phyloP scores from a whole-genome alignment of 2,329 filamentous ascomycete species.

The Cladosporium sphaerospermum region DNA sequence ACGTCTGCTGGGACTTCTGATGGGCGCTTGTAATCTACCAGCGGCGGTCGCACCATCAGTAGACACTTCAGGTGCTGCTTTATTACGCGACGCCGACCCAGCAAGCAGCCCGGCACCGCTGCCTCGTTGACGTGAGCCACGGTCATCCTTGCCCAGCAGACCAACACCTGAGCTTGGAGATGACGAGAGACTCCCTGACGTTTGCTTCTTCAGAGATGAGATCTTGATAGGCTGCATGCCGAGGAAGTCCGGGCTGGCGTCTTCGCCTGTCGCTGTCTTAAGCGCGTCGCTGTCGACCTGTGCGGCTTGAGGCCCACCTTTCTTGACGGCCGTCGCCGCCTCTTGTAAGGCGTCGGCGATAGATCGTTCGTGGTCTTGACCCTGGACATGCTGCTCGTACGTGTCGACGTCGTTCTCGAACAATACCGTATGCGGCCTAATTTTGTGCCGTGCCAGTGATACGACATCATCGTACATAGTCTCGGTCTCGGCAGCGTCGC shows the following conservation, averaged over 20 bases:
- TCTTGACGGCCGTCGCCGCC: slow-evolving; percentile 41
- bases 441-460: slow-evolving; percentile 64
- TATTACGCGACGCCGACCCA: slow-evolving; percentile 46
- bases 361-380: slow-evolving; percentile 43
- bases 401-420: slow-evolving; percentile 71
- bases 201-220: slow-evolving; percentile 16
- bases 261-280: neutral
- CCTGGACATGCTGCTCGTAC: slow-evolving; percentile 33
- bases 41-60: slow-evolving; percentile 59
- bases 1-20: slow-evolving; percentile 20
- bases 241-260: neutral
- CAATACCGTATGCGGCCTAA: slow-evolving; percentile 82
- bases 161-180: slow-evolving; percentile 30
- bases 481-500: slow-evolving; percentile 39
- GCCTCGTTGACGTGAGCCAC: slow-evolving; percentile 41
- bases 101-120: slow-evolving; percentile 57
- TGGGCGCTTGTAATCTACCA: slow-evolving; percentile 55
- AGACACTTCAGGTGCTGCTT: slow-evolving; percentile 58
- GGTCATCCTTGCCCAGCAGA: slow-evolving; percentile 26
- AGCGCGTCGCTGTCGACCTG: neutral
- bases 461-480: slow-evolving; percentile 61
- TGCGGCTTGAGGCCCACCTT: neutral
- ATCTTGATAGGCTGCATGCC: slow-evolving; percentile 4
- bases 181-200: slow-evolving; percentile 28
- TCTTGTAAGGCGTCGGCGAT: slow-evolving; percentile 88